Evolutionary conservation across 345 rosid genomes (phyloP).

Genomic region (Laguncularia racemosa): DNA sequence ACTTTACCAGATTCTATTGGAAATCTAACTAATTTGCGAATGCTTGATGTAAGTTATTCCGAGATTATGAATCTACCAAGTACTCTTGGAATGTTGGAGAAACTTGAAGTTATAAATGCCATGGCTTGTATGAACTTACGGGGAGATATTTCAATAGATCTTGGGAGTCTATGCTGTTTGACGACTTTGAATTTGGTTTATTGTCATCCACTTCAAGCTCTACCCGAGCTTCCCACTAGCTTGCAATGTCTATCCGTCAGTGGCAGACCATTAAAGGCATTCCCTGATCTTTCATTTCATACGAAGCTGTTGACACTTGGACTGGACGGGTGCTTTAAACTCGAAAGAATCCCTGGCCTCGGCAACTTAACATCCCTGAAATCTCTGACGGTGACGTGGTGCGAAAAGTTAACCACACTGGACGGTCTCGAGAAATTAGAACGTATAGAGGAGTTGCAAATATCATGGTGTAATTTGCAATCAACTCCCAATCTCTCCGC

Average conservation of each 20-base stretch:
- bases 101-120: slow-evolving; percentile 1
- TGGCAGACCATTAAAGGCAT: too few relatives aligned
- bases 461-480: too few relatives aligned
- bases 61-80: background rate
- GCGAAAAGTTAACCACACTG: too few relatives aligned
- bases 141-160: background rate
- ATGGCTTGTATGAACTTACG: background rate
- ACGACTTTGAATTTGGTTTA: background rate
- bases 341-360: too few relatives aligned
- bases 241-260: too few relatives aligned
- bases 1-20: background rate
- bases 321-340: too few relatives aligned
- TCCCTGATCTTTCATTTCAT: too few relatives aligned
- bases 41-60: background rate
- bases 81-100: background rate
- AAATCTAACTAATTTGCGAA: background rate
- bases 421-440: too few relatives aligned
- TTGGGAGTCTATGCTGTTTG: background rate
- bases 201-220: background rate
- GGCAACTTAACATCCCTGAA: too few relatives aligned
- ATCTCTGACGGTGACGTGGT: too few relatives aligned
- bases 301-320: too few relatives aligned
- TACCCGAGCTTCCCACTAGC: background rate
- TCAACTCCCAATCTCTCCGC: background rate
- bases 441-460: too few relatives aligned